Percentiles rank a stretch among this genome's conserved stretches.
Evolutionary conservation across 176 grass and related monocot species (phyloP).

Genomic region (Triticum monococcum): DNA sequence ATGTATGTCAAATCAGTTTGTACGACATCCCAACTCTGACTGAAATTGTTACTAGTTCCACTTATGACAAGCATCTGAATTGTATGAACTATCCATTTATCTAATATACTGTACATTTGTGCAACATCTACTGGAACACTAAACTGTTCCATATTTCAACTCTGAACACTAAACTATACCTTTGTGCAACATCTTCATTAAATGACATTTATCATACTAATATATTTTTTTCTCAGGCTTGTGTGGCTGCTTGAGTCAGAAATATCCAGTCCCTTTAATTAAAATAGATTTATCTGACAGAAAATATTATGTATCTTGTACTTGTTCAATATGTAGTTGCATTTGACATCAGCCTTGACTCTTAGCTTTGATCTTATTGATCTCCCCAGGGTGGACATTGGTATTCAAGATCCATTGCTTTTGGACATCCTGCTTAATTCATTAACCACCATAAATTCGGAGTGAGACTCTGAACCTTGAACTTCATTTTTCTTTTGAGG

Average conservation of each 20-base stretch:
- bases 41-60: not conserved
- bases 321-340: slow-evolving; percentile 17
- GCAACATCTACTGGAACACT: slow-evolving; percentile 11
- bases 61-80: slow-evolving; percentile 8
- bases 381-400: slow-evolving; percentile 91
- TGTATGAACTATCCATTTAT: not conserved
- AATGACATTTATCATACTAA: no score
- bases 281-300: not conserved
- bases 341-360: slow-evolving; percentile 25
- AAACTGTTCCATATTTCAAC: no score
- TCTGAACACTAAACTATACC: no score
- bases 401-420: slow-evolving; percentile 72
- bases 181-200: not conserved
- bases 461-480: slow-evolving; percentile 60
- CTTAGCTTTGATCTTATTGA: slow-evolving; percentile 31
- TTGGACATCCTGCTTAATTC: slow-evolving; percentile 89
- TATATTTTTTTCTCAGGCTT: slow-evolving; percentile 4
- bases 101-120: not conserved
- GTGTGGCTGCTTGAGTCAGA: not conserved
- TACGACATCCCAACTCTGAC: not conserved
- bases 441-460: slow-evolving; percentile 74
- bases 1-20: not conserved
- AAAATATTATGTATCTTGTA: slow-evolving; percentile 16
- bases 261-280: slow-evolving; percentile 9
- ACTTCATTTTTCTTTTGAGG: not conserved